Evolutionary conservation across 371 early-diverging fungal species (phyloP).

Genomic region (Rhizomucor miehei): DNA sequence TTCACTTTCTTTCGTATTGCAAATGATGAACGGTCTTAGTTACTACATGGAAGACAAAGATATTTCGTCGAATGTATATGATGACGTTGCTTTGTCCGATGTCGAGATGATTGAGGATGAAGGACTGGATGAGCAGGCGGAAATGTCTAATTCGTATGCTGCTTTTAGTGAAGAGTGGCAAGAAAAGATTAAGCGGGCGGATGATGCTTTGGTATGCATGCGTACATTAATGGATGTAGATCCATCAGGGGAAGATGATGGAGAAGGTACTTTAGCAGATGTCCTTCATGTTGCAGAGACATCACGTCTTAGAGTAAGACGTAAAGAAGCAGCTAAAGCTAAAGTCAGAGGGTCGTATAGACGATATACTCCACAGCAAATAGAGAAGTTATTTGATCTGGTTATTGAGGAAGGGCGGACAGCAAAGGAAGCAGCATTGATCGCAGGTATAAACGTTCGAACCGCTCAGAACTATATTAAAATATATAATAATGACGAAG

Average conservation of each 20-base stretch:
- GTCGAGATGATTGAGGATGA: conserved; percentile 3
- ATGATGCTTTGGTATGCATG: conserved; percentile 2
- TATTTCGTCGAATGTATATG: conserved; percentile 1
- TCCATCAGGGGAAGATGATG: conserved; percentile 2
- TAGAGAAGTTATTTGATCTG: conserved; percentile 15
- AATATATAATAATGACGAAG: conserved; percentile 9
- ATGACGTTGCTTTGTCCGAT: not conserved
- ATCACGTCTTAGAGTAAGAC: conserved; percentile 1
- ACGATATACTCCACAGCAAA: conserved; percentile 12
- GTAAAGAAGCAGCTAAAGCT: conserved; percentile 4
- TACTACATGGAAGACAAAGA: conserved; percentile 1
- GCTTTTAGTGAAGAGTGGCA: conserved; percentile 2
- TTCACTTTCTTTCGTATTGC: conserved; percentile 2
- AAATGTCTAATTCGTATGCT: not conserved
- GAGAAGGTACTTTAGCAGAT: conserved; percentile 1
- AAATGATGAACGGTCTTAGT: conserved; percentile 1
- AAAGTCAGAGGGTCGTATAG: conserved; percentile 13
- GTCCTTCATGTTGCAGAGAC: not conserved
- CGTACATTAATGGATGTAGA: conserved; percentile 10
- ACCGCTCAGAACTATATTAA: conserved; percentile 9
- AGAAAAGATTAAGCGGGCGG: not conserved
- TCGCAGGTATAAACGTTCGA: conserved; percentile 10
- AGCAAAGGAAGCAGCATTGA: conserved; percentile 6
- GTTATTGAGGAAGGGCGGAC: conserved; percentile 14
- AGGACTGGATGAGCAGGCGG: not conserved